Evolutionary conservation across 345 rosid genomes (phyloP), one percentile per base, ranked within the genome.

Genomic region (Eucalyptus tenuipes): DNA sequence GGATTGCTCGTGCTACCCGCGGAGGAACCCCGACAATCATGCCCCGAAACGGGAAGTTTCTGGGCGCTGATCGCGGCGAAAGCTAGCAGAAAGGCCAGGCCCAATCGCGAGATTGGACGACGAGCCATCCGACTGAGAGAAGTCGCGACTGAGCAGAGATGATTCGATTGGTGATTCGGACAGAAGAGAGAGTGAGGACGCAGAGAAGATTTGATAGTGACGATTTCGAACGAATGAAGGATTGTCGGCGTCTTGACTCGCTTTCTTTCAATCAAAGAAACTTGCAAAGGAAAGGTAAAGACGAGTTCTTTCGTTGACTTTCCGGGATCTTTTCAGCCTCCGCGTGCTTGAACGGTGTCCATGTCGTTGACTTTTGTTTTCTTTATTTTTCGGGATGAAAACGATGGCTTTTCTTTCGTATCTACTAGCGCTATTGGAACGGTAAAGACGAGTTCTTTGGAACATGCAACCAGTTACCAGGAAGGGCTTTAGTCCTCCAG

Each of bases 1-100:
- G 88, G 97, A 92, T 90, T 97, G 93, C 97, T 94, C 97, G 94
- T 97, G 66, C 88, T 31, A 64, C 37, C 40, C 10, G 75, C 11
- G 11, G 37, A 52, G 20, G 37, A 64, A n/a, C 9, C 10, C 17
- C 75, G 75, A 64, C 40, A 31, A 7, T 64, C 75, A n/a, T 17
- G 37, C 9, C 75, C 75, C 20, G 37, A 64, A 64, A n/a, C 15
- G 5, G 75, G 75, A 64, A n/a, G 75, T 31, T 31, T 64, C 40
- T 7, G 75, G 10, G 1, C 37, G 20, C 75, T n/a, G 18, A n/a
- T 64, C 68, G 5, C 75, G 5, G 40, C 75, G 0, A 64, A 64
- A 64, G 75, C 75, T n/a, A n/a, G 75, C 18, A n/a, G 37, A 14
- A 64, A n/a, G 61, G n/a, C 68, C 68, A 27, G 68, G 5, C 33